Evolutionary conservation across 1,139 yeast species (phyloP).

Genomic region (Yamadazyma buinensis): DNA sequence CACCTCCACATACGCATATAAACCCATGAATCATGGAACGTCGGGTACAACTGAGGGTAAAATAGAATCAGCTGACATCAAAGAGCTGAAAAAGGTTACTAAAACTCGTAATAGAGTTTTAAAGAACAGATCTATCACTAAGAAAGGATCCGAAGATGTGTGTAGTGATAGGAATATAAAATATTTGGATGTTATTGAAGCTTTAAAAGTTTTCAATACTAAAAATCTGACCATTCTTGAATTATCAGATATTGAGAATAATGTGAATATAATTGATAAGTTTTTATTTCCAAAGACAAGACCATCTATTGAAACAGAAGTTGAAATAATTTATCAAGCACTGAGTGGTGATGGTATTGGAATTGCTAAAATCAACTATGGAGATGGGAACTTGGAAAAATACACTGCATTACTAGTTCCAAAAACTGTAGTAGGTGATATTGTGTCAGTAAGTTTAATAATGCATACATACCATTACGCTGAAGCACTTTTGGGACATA

Average conservation of each 20-base stretch:
- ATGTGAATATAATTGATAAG: constrained; percentile 22
- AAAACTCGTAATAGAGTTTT: no score
- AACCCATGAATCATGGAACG: no score
- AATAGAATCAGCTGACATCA: no score
- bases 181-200: constrained; percentile 15
- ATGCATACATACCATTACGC: constrained; percentile 30
- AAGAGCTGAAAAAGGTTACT: no score
- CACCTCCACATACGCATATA: no score
- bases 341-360: constrained; percentile 40
- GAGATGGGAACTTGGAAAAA: constrained; percentile 11
- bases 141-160: not conserved
- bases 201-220: constrained; percentile 14
- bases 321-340: constrained; percentile 27
- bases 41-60: no score
- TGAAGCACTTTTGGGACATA: constrained; percentile 25
- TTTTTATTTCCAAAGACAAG: constrained; percentile 21
- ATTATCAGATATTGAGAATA: constrained; percentile 18
- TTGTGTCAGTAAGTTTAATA: constrained; percentile 24
- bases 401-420: constrained; percentile 34
- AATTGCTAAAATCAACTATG: constrained; percentile 20
- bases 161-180: constrained; percentile 1
- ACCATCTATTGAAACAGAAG: constrained; percentile 17
- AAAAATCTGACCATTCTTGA: constrained; percentile 7
- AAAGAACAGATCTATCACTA: not conserved
- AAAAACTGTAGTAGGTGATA: constrained; percentile 38